phyloP scores from a whole-genome alignment of 352 stramenopile genomes.

The Pythium monospermum region DNA sequence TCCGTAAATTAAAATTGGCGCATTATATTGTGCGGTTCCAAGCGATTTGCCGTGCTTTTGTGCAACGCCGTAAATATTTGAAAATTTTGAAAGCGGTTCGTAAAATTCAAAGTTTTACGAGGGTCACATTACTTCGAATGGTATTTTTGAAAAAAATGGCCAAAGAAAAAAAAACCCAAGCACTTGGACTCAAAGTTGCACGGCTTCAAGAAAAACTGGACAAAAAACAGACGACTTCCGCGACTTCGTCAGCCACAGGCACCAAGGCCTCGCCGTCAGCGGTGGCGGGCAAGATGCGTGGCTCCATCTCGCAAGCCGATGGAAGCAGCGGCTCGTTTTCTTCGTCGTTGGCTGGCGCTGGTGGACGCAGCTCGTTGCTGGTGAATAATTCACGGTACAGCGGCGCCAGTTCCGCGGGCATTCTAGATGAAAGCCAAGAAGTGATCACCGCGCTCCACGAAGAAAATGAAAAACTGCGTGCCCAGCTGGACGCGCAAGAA shows the following conservation, averaged over 20 bases:
- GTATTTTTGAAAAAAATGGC: constrained; percentile 80
- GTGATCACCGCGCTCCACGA: constrained; percentile 83
- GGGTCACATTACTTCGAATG: constrained; percentile 65
- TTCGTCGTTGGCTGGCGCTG: too few relatives aligned
- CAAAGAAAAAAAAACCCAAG: constrained; percentile 44
- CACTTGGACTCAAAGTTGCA: constrained; percentile 36
- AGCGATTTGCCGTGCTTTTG: constrained; percentile 56
- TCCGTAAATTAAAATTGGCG: constrained; percentile 68
- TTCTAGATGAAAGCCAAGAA: constrained; percentile 81
- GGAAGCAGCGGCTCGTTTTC: constrained; percentile 10
- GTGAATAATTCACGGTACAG: constrained; percentile 44
- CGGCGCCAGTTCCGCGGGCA: constrained; percentile 47
- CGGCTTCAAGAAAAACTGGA: constrained; percentile 32
- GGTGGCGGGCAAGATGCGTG: constrained; percentile 8
- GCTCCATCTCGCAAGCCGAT: not conserved
- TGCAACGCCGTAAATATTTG: constrained; percentile 46
- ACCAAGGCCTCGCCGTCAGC: constrained; percentile 20
- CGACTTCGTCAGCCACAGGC: not conserved
- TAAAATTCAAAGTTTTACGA: constrained; percentile 72
- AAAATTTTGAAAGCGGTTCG: constrained; percentile 40
- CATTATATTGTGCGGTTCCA: constrained; percentile 75
- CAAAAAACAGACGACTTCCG: constrained; percentile 24
- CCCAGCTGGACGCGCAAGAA: constrained; percentile 71
- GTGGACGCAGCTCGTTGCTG: constrained; percentile 35
- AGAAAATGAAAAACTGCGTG: constrained; percentile 74